Evolutionary conservation across 129 eudicot species (phyloP).

Genomic region (Helichrysum umbraculigerum): DNA sequence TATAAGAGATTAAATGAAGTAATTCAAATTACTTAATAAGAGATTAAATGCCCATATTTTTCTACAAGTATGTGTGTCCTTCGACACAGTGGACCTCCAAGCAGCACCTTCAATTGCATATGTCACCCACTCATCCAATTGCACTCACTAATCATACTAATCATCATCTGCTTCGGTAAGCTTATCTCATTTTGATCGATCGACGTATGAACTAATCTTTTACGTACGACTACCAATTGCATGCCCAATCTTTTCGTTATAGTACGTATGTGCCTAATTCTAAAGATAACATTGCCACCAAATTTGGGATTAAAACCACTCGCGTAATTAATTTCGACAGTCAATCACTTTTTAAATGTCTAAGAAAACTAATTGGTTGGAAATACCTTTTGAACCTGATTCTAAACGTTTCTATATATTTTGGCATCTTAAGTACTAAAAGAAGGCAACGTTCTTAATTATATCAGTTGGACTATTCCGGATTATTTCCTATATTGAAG

Average conservation of each 20-base stretch:
- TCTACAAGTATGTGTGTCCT: background rate
- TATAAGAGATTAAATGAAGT: too few relatives aligned
- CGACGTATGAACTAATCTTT: slow-evolving; percentile 6
- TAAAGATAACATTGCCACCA: slow-evolving; percentile 20
- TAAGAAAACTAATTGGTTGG: too few relatives aligned
- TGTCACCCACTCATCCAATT: slow-evolving; percentile 28
- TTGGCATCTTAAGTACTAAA: too few relatives aligned
- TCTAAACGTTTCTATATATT: too few relatives aligned
- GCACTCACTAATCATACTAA: background rate
- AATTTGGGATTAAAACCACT: slow-evolving; percentile 11
- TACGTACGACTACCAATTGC: background rate
- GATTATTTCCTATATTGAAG: too few relatives aligned
- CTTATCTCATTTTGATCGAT: slow-evolving; percentile 29
- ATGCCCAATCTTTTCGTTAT: slow-evolving; percentile 8
- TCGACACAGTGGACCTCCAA: slow-evolving; percentile 19
- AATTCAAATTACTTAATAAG: too few relatives aligned
- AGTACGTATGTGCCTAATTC: slow-evolving; percentile 14
- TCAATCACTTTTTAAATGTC: background rate
- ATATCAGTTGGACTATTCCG: too few relatives aligned
- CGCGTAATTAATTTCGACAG: background rate
- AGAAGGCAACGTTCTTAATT: background rate
- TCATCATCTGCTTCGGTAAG: slow-evolving; percentile 21
- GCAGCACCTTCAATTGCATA: slow-evolving; percentile 16
- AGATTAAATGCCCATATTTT: too few relatives aligned
- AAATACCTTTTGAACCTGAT: too few relatives aligned